These are phyloP conservation scores for Chrysosporium keratinophilum DNA, from an alignment of 2,329 filamentous ascomycete genomes.

Conservation along the genomic window DNA sequence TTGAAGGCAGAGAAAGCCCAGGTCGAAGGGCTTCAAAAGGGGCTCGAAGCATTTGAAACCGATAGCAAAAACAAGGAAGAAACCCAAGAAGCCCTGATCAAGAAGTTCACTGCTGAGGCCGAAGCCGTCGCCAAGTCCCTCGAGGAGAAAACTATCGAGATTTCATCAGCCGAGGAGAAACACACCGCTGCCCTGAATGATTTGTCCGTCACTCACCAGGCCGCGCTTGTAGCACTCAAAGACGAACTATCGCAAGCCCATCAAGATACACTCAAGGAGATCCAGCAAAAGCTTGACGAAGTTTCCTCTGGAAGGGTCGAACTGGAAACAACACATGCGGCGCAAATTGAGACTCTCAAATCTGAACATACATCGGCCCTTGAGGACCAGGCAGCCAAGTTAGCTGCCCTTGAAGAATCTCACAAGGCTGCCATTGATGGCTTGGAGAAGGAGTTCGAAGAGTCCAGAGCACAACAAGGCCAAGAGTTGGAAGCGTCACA, in stretches of 20 bases:
- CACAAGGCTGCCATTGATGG: conserved; percentile 24
- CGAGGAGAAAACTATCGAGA: conserved; percentile 26
- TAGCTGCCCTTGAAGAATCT: conserved; percentile 23
- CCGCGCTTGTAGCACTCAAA: conserved; percentile 27
- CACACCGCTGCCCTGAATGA: conserved; percentile 27
- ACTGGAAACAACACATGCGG: conserved; percentile 11
- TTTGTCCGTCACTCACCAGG: conserved; percentile 28
- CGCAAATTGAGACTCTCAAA: conserved; percentile 15
- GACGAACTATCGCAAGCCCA: conserved; percentile 20
- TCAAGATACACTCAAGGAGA: conserved; percentile 12
- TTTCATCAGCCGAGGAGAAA: conserved; percentile 24
- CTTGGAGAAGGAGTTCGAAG: conserved; percentile 29
- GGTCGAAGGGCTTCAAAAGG: conserved; percentile 30
- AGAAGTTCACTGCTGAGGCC: conserved; percentile 28
- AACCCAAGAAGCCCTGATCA: conserved; percentile 27
- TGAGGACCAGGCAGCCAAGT: conserved; percentile 23
- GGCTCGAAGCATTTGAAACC: conserved; percentile 29
- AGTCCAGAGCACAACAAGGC: conserved; percentile 26
- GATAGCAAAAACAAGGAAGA: conserved; percentile 31
- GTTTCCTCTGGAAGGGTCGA: conserved; percentile 11
- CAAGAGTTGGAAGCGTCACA: conserved; percentile 31
- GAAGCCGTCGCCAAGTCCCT: conserved; percentile 27
- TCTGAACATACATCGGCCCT: conserved; percentile 18
- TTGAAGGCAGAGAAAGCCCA: conserved; percentile 20
- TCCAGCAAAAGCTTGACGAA: conserved; percentile 17